Percentiles rank a stretch among this genome's conserved stretches.
These are phyloP conservation scores for Schizosaccharomyces pombe DNA, from an alignment of 805 yeast species.

Conservation along the genomic window DNA sequence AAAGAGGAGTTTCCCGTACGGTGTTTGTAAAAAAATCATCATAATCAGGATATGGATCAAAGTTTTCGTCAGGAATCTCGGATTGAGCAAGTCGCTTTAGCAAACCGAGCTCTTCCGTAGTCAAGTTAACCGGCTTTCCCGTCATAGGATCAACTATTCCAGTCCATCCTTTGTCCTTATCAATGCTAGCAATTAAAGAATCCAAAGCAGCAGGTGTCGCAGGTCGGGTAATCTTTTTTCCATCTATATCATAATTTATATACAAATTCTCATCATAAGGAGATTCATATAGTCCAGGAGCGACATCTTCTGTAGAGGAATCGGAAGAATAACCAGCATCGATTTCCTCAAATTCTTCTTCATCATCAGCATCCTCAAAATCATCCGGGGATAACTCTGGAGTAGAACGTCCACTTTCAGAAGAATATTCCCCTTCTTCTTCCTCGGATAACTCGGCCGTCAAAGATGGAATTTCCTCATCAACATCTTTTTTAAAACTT, in stretches of 20 bases:
- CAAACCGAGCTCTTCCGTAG: conserved; percentile 70
- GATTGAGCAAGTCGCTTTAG: conserved; percentile 67
- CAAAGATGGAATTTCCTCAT: conserved; percentile 8
- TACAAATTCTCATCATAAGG: conserved; percentile 96
- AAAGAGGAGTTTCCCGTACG: conserved; percentile 68
- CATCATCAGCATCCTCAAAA: conserved; percentile 50
- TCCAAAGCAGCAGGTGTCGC: conserved; percentile 91
- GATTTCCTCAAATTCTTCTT: conserved; percentile 68
- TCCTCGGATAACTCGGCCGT: conserved; percentile 16
- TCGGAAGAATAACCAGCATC: conserved; percentile 79
- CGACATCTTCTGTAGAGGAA: conserved; percentile 62
- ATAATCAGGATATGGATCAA: conserved; percentile 79
- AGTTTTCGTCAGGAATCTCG: conserved; percentile 54
- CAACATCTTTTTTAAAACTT: conserved; percentile 6
- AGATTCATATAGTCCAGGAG: conserved; percentile 17
- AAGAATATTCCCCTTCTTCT: conserved; percentile 17
- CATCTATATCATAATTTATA: conserved; percentile 88
- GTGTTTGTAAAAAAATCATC: conserved; percentile 87
- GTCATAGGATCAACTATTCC: conserved; percentile 80
- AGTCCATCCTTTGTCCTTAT: conserved; percentile 96
- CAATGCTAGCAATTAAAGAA: conserved; percentile 68
- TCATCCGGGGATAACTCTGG: conserved; percentile 5
- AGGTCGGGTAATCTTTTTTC: conserved; percentile 95
- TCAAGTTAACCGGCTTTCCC: conserved; percentile 60
- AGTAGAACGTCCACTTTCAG: conserved; percentile 6